Percentiles rank a stretch among this genome's conserved stretches.
Evolutionary conservation across 164 flowering plant species (phyloP).

Genomic region (Annona cherimola): DNA sequence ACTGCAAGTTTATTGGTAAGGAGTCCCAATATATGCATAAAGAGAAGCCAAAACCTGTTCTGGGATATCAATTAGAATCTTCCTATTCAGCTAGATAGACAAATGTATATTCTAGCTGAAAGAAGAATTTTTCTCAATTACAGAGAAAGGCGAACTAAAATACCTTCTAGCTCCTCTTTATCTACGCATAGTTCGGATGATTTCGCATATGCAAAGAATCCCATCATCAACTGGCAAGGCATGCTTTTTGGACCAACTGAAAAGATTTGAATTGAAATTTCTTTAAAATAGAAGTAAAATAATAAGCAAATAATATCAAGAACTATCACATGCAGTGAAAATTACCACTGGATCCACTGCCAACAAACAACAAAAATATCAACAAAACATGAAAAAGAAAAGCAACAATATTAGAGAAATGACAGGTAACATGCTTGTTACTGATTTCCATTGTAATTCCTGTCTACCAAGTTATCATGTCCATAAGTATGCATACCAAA

Average conservation of each 20-base stretch:
- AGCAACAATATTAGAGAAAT: not conserved
- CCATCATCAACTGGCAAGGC: constrained; percentile 98
- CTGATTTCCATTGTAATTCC: too few species aligned
- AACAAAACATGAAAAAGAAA: not conserved
- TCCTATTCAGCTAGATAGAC: too few species aligned
- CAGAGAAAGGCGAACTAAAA: not conserved
- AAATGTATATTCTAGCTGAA: too few species aligned
- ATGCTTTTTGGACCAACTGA: constrained; percentile 92
- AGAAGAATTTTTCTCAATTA: too few species aligned
- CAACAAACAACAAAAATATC: not conserved
- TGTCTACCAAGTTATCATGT: too few species aligned
- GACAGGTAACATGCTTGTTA: too few species aligned
- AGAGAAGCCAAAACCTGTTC: too few species aligned
- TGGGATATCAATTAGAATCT: too few species aligned
- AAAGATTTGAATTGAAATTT: constrained; percentile 4
- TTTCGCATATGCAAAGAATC: constrained; percentile 89
- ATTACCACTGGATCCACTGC: not conserved
- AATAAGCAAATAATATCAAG: too few species aligned
- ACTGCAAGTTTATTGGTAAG: too few species aligned
- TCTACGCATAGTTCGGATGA: constrained; percentile 81
- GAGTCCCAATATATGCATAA: too few species aligned
- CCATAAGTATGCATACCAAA: too few species aligned
- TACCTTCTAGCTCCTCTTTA: constrained; percentile 91
- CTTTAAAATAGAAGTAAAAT: not conserved
- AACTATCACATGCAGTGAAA: not conserved